Percentiles rank a stretch among this genome's conserved stretches.
Evolutionary conservation across 768 basidiomycete species (phyloP).

Genomic region (Cystoderma amianthinum): DNA sequence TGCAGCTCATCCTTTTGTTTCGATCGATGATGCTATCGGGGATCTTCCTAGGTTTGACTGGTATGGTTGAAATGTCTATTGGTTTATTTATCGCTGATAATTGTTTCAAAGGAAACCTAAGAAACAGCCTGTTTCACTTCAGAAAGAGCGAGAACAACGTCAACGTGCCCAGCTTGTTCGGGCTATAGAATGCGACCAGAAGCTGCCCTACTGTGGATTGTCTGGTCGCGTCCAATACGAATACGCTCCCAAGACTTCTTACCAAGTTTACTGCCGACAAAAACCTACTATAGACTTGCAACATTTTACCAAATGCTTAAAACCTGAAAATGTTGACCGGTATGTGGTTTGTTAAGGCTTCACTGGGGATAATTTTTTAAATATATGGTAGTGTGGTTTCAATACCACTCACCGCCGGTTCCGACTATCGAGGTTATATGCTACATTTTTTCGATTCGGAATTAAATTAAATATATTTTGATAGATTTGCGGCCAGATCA

Average conservation of each 20-base stretch:
- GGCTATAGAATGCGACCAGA: conserved; percentile 25
- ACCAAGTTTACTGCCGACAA: conserved; percentile 40
- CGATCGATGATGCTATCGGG: conserved; percentile 65
- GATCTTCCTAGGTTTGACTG: conserved; percentile 74
- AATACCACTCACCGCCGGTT: conserved; percentile 47
- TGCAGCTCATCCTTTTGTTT: conserved; percentile 50
- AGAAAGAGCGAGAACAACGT: conserved; percentile 11
- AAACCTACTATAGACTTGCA: conserved; percentile 47
- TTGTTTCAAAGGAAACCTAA: conserved; percentile 22
- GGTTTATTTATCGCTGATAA: not conserved
- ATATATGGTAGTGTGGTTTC: conserved; percentile 40
- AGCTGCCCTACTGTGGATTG: conserved; percentile 27
- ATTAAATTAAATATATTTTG: conserved; percentile 2
- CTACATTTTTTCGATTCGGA: not conserved
- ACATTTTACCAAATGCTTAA: conserved; percentile 56
- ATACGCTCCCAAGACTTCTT: conserved; percentile 28
- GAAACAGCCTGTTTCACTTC: conserved; percentile 14
- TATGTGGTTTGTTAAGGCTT: conserved; percentile 13
- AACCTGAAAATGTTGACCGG: conserved; percentile 51
- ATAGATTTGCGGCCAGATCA: conserved; percentile 36
- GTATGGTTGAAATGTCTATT: conserved; percentile 27
- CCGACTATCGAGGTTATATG: conserved; percentile 58
- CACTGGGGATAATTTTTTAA: not conserved
- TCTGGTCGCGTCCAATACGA: conserved; percentile 21
- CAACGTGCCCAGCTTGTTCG: conserved; percentile 19